Percentiles rank a stretch among this genome's conserved stretches.
phyloP scores from a whole-genome alignment of 768 basidiomycete species.

The Tulasnella sp. region DNA sequence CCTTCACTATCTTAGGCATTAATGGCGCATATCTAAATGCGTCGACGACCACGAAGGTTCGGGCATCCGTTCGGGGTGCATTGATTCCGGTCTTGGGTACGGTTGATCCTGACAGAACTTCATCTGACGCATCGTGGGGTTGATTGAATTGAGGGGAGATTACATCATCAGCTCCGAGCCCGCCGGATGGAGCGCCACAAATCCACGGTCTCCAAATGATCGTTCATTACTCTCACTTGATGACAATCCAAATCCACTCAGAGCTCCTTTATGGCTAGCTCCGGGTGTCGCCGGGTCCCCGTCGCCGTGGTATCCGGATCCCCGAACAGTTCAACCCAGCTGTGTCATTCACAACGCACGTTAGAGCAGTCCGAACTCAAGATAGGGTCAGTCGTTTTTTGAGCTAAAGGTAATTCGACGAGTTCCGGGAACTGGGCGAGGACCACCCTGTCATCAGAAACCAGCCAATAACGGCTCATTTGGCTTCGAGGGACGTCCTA shows the following conservation, averaged over 20 bases:
- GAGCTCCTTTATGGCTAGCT: background rate
- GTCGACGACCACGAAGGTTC: background rate
- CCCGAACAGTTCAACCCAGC: background rate
- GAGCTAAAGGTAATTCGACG: background rate
- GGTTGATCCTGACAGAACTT: background rate
- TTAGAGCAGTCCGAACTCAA: too few relatives aligned
- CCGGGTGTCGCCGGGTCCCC: background rate
- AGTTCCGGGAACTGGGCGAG: too few relatives aligned
- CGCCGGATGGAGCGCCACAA: background rate
- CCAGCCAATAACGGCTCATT: background rate
- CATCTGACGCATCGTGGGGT: background rate
- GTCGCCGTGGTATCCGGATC: background rate
- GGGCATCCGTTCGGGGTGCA: background rate
- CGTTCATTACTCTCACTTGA: background rate
- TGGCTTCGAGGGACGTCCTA: too few relatives aligned
- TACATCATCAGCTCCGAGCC: background rate
- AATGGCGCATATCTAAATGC: too few relatives aligned
- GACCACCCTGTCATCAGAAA: background rate
- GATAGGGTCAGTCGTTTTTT: too few relatives aligned
- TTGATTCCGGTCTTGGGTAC: background rate
- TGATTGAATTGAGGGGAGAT: background rate
- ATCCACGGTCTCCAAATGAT: conserved; percentile 5
- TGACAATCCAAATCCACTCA: background rate
- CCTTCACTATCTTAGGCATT: too few relatives aligned
- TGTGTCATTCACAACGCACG: background rate